Evolutionary conservation across 192 early-diverging fungal species (phyloP), one percentile per base, ranked within the genome.

Genomic region (Allomyces macrogynus): DNA sequence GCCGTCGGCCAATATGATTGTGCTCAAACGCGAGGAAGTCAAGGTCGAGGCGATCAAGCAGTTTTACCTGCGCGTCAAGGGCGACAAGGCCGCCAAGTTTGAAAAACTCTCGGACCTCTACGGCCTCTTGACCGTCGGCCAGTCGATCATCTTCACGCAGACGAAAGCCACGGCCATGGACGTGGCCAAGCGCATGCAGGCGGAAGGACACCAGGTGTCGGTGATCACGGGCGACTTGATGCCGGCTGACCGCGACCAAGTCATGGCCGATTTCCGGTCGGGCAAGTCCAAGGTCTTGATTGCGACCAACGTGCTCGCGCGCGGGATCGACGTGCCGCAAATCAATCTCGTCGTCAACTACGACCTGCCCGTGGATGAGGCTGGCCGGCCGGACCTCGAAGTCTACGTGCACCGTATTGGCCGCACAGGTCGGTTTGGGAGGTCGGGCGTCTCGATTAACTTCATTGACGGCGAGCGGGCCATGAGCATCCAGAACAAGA

Each of bases 31-130:
- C 24, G 88, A 92, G 62, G 95, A 98, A 72, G 75, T 98, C 14
- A 90, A 88, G 1, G 95, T 98, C 10, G 87, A 92, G 25, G 86
- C 83, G 7, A 96, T 98, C 74, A 89, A 89, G 67, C 95, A 99
- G 78, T 90, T 92, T 67, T 99, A 95, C 73, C 90, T 99, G 86
- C 88, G 95, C 75, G 96, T 93, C 74, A 80, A 75, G 61, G 72
- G 74, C 65, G 81, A 80, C 60, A 40, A 40, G 32, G 68, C 82
- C n/a, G 84, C 91, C 73, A 96, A 96, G 73, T 69, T 66, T 7
- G 74, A 81, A 62, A 77, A 76, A 25, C 66, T 83, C 24, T 70
- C 67, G 61, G 71, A 72, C 25, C 73, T 83, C 49, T 83, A 83
- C 68, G 81, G 78, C 0, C 25, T 65, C 25, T 67, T 67, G 63